These are phyloP conservation scores for Brassica cretica DNA, from an alignment of 345 rosid species.

Conservation along the genomic window DNA sequence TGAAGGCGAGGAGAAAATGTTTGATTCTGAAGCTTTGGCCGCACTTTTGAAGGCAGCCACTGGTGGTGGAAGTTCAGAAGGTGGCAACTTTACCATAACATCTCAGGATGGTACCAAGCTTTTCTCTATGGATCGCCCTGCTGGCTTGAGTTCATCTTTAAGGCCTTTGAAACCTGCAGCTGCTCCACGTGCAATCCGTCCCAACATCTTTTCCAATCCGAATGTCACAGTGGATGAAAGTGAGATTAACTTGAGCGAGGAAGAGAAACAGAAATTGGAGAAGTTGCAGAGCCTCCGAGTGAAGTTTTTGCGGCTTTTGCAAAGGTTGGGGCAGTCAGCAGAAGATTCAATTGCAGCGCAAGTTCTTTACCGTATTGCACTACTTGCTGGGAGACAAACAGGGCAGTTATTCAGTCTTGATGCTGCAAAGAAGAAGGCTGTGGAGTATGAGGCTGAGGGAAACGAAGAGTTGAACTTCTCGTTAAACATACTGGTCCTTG, in stretches of 20 bases:
- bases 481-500: constrained; percentile 80
- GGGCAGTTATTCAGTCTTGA: constrained; percentile 74
- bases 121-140: constrained; percentile 89
- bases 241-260: constrained; percentile 71
- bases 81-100: constrained; percentile 60
- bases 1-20: constrained; percentile 72
- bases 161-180: constrained; percentile 69
- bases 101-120: constrained; percentile 89
- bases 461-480: constrained; percentile 65
- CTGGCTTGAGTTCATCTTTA: constrained; percentile 87
- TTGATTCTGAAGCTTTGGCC: constrained; percentile 87
- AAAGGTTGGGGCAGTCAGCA: constrained; percentile 68
- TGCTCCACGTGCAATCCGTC: constrained; percentile 57
- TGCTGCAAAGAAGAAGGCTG: constrained; percentile 70
- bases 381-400: constrained; percentile 75
- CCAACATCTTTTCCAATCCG: constrained; percentile 56
- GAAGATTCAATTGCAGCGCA: constrained; percentile 82
- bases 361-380: constrained; percentile 75
- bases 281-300: constrained; percentile 72
- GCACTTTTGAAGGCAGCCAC: constrained; percentile 93
- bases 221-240: constrained; percentile 48
- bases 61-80: constrained; percentile 62
- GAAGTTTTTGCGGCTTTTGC: constrained; percentile 85
- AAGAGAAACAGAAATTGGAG: constrained; percentile 78
- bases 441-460: constrained; percentile 67